A percentile compares a stretch with the other conserved stretches of the same genome.
Conservation (phyloP, 1,284 basidiomycete species). For the Cryptococcus maquisensis region DNA sequence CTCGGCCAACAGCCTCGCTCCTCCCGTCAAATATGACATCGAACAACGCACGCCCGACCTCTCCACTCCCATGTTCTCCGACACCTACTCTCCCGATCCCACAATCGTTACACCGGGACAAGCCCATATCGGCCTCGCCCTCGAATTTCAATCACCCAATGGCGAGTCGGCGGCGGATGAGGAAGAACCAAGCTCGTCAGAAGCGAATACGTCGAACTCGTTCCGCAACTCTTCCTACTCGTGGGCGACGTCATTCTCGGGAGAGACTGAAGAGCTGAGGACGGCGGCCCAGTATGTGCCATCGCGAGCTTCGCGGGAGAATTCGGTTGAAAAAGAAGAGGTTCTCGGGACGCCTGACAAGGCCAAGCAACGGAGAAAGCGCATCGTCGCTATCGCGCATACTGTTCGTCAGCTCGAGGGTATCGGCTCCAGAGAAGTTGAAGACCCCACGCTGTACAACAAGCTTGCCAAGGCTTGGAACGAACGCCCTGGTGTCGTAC, state of each 20-base stretch:
- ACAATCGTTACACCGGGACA: slow-evolving; percentile 10
- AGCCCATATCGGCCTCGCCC: slow-evolving; percentile 8
- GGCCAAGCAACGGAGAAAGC: slow-evolving; percentile 18
- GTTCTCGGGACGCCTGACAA: slow-evolving; percentile 19
- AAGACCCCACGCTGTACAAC: slow-evolving; percentile 30
- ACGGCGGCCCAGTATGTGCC: slow-evolving; percentile 30
- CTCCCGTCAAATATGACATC: neutral
- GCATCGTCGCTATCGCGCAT: slow-evolving; percentile 32
- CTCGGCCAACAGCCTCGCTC: neutral
- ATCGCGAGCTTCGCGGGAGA: neutral
- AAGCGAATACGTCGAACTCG: slow-evolving; percentile 4
- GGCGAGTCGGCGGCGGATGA: neutral
- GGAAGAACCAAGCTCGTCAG: neutral
- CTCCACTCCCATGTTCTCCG: slow-evolving; percentile 11
- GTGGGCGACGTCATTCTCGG: slow-evolving; percentile 35
- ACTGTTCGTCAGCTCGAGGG: slow-evolving; percentile 35
- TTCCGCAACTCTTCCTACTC: slow-evolving; percentile 29
- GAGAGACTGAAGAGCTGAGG: slow-evolving; percentile 31
- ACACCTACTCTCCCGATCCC: slow-evolving; percentile 12
- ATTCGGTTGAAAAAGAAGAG: slow-evolving; percentile 1
- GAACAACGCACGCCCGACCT: slow-evolving; percentile 9
- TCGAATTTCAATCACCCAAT: slow-evolving; percentile 5
- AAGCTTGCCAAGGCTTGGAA: slow-evolving; percentile 30
- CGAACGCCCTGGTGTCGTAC: slow-evolving; percentile 15
- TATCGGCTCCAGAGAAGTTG: slow-evolving; percentile 25